These are phyloP conservation scores for Prunus kanzakura DNA, from an alignment of 306 rosid genomes.

Conservation along the genomic window DNA sequence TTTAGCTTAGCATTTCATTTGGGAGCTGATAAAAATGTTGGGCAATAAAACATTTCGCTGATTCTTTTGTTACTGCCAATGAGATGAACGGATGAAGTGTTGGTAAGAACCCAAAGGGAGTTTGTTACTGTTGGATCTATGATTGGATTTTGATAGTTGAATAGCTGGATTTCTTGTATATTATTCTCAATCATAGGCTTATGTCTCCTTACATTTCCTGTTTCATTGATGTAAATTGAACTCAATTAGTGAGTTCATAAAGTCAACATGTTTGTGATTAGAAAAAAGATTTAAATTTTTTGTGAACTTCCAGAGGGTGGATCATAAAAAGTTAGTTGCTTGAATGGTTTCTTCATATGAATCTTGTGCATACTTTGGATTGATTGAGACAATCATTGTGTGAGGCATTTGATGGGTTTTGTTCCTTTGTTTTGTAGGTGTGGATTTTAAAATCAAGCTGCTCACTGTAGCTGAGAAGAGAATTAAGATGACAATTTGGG, in stretches of 20 bases:
- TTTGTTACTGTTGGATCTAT: conserved; percentile 28
- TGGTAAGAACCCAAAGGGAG: conserved; percentile 17
- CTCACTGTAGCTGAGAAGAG: conserved; percentile 80
- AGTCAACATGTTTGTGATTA: not conserved
- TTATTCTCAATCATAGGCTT: too few species aligned
- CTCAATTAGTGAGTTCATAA: not conserved
- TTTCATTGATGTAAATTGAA: not conserved
- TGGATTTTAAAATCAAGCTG: conserved; percentile 93
- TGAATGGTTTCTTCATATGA: not conserved
- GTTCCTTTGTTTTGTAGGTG: conserved; percentile 46
- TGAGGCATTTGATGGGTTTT: not conserved
- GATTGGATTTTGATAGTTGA: conserved; percentile 5
- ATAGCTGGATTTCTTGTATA: too few species aligned
- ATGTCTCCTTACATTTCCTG: too few species aligned
- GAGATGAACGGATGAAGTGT: not conserved
- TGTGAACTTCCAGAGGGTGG: not conserved
- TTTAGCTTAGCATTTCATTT: not conserved
- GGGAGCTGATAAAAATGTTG: not conserved
- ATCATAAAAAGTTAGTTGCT: not conserved
- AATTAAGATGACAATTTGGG: conserved; percentile 97
- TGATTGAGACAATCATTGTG: not conserved
- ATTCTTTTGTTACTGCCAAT: not conserved
- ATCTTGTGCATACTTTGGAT: not conserved
- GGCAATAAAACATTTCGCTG: conserved; percentile 1
- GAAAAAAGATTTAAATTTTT: not conserved